Evolutionary conservation across 495 filamentous ascomycete species (phyloP), one percentile per base, ranked within the genome.

Genomic region (Penicillium coffeae): DNA sequence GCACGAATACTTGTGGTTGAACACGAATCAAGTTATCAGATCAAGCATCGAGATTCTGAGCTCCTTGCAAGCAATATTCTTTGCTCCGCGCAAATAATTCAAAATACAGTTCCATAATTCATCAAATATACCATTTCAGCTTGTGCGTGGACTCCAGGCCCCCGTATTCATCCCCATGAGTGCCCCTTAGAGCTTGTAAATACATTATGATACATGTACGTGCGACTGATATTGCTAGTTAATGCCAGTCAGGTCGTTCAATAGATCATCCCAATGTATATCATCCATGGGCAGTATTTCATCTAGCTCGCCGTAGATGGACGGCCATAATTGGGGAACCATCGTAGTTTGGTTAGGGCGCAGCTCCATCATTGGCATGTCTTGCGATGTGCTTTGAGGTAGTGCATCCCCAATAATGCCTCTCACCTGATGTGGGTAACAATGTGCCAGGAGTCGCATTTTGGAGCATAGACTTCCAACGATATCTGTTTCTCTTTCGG

Each of bases 241-340:
- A 34, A 52, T 46, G 21, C 50, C 47, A 47, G 47, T 52, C 10
- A 56, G 57, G 33, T 42, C 21, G 34, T 39, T 45, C 42, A 50
- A 49, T 20, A 56, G 44, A 52, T 47, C 38, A 37, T 56, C 54
- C 54, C 58, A 56, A 34, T 60, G 34, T n/a, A 59, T 54, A 20
- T 49, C 44, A 43, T 62, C 50, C 3, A 55, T 38, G 13, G 61
- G 52, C 12, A 67, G 59, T 4, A 52, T 49, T 20, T 64, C 51
- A 8, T 30, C 61, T 38, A 55, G 50, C 47, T 60, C 54, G 3
- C 51, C 56, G 36, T 21, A 15, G 3, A 64, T 49, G 20, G 54
- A 51, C 5, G 58, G 48, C 42, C 58, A 45, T 25, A 53, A 22
- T 20, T 60, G 21, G 34, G 44, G 40, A 42, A 34, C 34, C 21